Conservation (phyloP, 1,284 basidiomycete genomes). For the Phellopilus nigrolimitatus region DNA sequence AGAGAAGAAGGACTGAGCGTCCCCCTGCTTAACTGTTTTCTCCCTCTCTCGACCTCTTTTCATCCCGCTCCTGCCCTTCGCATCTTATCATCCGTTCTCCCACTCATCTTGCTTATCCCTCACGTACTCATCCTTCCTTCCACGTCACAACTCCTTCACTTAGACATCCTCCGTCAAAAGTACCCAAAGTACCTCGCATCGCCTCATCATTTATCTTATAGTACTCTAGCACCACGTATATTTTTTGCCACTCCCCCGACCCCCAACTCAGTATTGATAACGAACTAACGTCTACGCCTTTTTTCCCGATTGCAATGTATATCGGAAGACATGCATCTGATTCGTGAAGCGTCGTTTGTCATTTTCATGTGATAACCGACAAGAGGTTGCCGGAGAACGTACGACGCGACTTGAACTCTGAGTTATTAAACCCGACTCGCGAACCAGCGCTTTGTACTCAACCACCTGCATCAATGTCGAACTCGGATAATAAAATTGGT, state of each 20-base stretch:
- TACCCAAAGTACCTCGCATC: neutral
- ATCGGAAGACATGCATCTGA: too few species aligned
- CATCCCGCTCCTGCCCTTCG: neutral
- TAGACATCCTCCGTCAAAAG: conserved; percentile 1
- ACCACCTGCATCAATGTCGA: neutral
- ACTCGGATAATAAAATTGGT: conserved; percentile 37
- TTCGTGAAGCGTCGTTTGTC: too few species aligned
- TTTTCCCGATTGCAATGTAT: too few species aligned
- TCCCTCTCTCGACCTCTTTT: neutral
- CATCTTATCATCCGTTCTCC: neutral
- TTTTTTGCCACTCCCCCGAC: neutral
- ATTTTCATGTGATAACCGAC: too few species aligned
- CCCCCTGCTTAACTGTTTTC: neutral
- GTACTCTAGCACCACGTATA: neutral
- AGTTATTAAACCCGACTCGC: too few species aligned
- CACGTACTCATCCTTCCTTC: neutral
- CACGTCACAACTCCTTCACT: neutral
- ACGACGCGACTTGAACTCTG: too few species aligned
- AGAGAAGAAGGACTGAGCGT: conserved; percentile 61
- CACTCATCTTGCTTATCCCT: neutral
- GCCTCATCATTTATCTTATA: conserved; percentile 7
- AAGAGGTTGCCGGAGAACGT: too few species aligned
- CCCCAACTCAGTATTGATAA: neutral
- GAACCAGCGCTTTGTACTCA: neutral
- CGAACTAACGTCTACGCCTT: too few species aligned